Percentiles rank a stretch among this genome's conserved stretches.
These are phyloP conservation scores for Naegleria lovaniensis DNA, from an alignment of 208 protist genomes.

Conservation along the genomic window DNA sequence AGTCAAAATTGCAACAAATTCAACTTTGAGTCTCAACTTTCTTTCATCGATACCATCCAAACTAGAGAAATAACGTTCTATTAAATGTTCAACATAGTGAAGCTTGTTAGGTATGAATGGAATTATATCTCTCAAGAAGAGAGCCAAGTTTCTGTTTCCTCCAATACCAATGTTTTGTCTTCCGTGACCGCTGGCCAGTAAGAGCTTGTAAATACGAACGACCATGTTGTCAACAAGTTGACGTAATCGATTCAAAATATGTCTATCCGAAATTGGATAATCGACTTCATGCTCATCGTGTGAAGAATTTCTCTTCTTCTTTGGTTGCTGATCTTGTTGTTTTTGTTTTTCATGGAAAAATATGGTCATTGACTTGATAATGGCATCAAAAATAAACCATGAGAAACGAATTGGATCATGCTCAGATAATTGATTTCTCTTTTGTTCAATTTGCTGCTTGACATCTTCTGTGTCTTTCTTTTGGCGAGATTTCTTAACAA, in stretches of 20 bases:
- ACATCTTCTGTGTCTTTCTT: neutral
- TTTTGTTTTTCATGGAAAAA: neutral
- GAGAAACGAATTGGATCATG: neutral
- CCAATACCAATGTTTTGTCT: constrained; percentile 6
- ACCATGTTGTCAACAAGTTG: neutral
- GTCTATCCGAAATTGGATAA: neutral
- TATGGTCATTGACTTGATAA: neutral
- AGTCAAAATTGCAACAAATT: neutral
- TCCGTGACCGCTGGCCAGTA: neutral
- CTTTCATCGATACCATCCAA: neutral
- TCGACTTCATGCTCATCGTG: neutral
- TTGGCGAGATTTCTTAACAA: neutral
- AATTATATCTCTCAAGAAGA: neutral
- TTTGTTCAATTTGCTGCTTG: neutral
- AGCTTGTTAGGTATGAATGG: neutral
- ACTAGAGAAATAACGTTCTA: neutral
- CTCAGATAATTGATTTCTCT: neutral
- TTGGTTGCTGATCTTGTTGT: neutral
- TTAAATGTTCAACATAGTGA: neutral
- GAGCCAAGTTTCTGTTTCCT: constrained; percentile 5
- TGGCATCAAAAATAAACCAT: constrained; percentile 22
- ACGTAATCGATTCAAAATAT: neutral
- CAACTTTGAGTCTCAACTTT: neutral
- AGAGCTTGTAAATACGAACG: neutral
- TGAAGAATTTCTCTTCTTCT: too few relatives aligned